phyloP scores from a whole-genome alignment of 176 grass and related monocot species.

The Oryza glumipatula region DNA sequence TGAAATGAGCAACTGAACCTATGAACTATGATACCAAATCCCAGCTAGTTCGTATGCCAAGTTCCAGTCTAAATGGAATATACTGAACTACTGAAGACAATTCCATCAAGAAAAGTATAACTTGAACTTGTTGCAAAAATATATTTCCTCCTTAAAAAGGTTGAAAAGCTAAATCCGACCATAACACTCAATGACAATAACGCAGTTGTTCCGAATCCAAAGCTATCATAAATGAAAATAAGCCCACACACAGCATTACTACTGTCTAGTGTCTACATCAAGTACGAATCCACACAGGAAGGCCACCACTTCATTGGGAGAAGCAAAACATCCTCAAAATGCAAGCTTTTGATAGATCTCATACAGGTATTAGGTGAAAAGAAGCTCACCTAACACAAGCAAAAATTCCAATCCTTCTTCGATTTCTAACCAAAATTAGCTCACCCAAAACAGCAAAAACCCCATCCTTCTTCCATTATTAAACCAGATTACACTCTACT shows the following conservation, averaged over 20 bases:
- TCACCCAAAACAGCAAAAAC: background rate
- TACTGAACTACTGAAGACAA: background rate
- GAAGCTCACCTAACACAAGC: background rate
- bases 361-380: constrained; percentile 4
- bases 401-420: background rate
- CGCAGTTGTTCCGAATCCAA: constrained; percentile 28
- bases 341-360: constrained; percentile 12
- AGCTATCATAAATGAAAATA: constrained; percentile 24
- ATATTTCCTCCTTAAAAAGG: constrained; percentile 2
- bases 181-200: background rate
- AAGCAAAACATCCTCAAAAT: background rate
- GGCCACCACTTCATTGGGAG: background rate
- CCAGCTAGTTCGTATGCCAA: background rate
- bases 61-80: constrained; percentile 24
- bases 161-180: constrained; percentile 24
- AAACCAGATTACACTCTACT: background rate
- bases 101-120: constrained; percentile 9
- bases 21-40: background rate
- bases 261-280: background rate
- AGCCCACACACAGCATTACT: background rate
- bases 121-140: background rate
- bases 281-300: constrained; percentile 23
- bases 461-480: background rate
- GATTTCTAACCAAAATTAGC: background rate
- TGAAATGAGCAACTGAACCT: background rate